Evolutionary conservation across 768 basidiomycete genomes (phyloP).

Genomic region (Suillus bovinus): DNA sequence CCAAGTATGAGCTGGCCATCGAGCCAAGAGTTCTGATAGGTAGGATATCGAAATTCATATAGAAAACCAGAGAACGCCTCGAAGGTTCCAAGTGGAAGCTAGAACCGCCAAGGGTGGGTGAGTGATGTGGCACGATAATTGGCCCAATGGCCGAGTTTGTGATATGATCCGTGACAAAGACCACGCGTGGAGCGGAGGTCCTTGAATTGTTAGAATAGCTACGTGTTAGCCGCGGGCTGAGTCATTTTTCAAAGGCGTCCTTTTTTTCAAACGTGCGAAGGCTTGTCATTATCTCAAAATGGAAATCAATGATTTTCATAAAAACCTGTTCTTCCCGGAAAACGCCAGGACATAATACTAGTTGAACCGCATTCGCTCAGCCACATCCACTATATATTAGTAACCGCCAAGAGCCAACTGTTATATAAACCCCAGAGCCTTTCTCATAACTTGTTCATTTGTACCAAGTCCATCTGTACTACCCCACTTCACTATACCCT

Average conservation of each 20-base stretch:
- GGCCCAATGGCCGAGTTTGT: neutral
- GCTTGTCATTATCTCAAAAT: neutral
- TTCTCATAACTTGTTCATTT: no score
- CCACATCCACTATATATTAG: neutral
- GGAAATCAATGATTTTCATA: neutral
- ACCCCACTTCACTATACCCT: conserved; percentile 33
- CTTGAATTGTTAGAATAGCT: neutral
- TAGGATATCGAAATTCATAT: neutral
- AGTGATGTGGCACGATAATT: neutral
- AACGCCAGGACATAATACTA: neutral
- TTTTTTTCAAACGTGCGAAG: conserved; percentile 2
- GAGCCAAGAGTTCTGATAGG: neutral
- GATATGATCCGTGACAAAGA: neutral
- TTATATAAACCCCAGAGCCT: neutral
- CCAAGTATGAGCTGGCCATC: neutral
- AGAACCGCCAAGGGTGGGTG: neutral
- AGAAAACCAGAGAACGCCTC: neutral
- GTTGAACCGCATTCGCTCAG: neutral
- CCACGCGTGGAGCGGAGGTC: neutral
- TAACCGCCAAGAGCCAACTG: neutral
- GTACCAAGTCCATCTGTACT: neutral
- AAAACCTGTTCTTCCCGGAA: neutral
- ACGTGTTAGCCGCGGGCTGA: neutral
- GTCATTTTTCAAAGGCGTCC: no score
- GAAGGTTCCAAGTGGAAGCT: neutral